These are phyloP conservation scores for Xylaria venustula DNA, from an alignment of 495 filamentous ascomycete genomes.

Conservation along the genomic window DNA sequence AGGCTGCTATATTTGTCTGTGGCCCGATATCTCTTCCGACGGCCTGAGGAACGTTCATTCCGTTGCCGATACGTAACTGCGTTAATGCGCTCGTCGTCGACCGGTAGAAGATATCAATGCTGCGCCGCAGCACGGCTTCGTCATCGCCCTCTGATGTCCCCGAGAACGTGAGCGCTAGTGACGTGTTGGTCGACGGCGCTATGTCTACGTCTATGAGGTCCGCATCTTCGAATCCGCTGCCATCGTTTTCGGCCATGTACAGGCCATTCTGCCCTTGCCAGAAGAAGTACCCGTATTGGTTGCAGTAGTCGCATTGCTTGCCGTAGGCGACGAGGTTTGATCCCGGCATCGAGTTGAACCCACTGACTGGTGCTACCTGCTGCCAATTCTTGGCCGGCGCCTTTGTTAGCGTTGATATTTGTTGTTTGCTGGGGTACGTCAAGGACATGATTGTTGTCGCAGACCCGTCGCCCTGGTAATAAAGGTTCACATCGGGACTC, in stretches of 20 bases:
- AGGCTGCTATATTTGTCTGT: conserved; percentile 23
- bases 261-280: conserved; percentile 24
- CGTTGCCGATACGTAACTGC: conserved; percentile 28
- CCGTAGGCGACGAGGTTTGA: conserved; percentile 27
- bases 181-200: conserved; percentile 21
- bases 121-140: conserved; percentile 18
- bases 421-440: conserved; percentile 14
- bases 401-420: conserved; percentile 13
- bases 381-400: conserved; percentile 23
- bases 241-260: conserved; percentile 18
- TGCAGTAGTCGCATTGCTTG: conserved; percentile 26
- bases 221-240: conserved; percentile 11
- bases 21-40: conserved; percentile 25
- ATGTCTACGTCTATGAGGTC: conserved; percentile 9
- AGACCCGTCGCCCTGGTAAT: conserved; percentile 26
- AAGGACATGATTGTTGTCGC: conserved; percentile 22
- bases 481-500: conserved; percentile 28
- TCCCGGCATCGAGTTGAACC: conserved; percentile 24
- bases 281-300: conserved; percentile 28
- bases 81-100: conserved; percentile 21
- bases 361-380: conserved; percentile 17
- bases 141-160: conserved; percentile 17
- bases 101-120: conserved; percentile 31
- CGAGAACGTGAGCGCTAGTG: conserved; percentile 21
- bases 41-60: conserved; percentile 13